These are phyloP conservation scores for Chaetomium tenue DNA, from an alignment of 495 filamentous ascomycete genomes.

Conservation along the genomic window DNA sequence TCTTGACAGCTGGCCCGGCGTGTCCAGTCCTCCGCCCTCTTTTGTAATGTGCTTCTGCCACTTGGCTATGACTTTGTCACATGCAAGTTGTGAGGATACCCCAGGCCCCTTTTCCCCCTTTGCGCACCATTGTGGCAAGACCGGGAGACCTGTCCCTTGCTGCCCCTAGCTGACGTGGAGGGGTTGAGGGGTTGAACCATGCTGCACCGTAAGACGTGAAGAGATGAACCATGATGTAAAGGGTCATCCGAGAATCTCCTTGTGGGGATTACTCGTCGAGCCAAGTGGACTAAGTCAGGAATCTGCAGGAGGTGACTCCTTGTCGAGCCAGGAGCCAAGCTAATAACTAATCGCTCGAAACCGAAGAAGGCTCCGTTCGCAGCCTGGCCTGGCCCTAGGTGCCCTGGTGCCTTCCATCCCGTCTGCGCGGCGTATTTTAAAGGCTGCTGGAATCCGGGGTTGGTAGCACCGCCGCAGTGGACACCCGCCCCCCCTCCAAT, in stretches of 20 bases:
- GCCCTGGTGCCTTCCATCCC: too few species aligned
- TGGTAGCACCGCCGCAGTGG: conserved; percentile 3
- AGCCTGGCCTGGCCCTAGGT: neutral
- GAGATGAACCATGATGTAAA: neutral
- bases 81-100: neutral
- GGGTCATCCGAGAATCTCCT: neutral
- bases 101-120: neutral
- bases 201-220: neutral
- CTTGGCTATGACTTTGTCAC: conserved; percentile 21
- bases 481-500: neutral
- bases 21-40: neutral
- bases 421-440: conserved; percentile 1
- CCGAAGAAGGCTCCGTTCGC: neutral
- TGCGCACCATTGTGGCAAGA: neutral
- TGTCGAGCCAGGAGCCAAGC: neutral
- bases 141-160: neutral
- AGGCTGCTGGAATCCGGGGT: conserved; percentile 23
- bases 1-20: conserved; percentile 16
- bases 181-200: neutral
- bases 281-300: neutral
- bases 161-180: neutral
- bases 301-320: neutral
- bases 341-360: neutral
- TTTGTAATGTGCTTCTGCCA: neutral
- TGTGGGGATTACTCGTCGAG: neutral